Conservation (phyloP, 306 rosid species). For the Cicer cuneatum region DNA sequence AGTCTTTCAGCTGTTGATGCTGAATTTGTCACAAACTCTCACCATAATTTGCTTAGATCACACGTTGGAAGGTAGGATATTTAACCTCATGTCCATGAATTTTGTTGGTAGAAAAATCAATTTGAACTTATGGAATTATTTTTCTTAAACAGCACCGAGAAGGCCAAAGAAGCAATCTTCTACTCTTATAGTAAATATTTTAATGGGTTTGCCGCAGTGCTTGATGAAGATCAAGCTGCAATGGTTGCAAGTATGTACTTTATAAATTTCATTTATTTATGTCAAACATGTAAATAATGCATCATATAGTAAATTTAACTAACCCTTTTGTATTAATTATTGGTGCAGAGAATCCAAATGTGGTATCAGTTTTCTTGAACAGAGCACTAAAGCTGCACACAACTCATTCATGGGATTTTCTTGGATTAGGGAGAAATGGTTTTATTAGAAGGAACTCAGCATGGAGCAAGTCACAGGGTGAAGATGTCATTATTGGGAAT, state of each 20-base stretch:
- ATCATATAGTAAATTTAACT: not conserved
- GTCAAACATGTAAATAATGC: too few species aligned
- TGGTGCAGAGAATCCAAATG: slow-evolving; percentile 59
- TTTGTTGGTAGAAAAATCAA: not conserved
- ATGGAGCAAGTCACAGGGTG: slow-evolving; percentile 63
- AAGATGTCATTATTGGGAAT: slow-evolving; percentile 70
- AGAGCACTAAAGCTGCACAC: slow-evolving; percentile 56
- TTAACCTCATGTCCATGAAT: not conserved
- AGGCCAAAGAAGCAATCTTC: slow-evolving; percentile 60
- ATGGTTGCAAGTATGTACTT: slow-evolving; percentile 54
- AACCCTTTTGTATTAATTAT: not conserved
- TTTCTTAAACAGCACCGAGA: slow-evolving; percentile 47
- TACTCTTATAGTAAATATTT: slow-evolving; percentile 65
- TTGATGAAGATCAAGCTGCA: slow-evolving; percentile 60
- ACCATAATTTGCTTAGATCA: slow-evolving; percentile 59
- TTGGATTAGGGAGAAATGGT: slow-evolving; percentile 53
- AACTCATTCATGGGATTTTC: slow-evolving; percentile 75
- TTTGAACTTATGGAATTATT: not conserved
- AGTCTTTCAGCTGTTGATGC: slow-evolving; percentile 38
- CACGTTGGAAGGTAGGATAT: slow-evolving; percentile 62
- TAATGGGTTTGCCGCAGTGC: slow-evolving; percentile 81
- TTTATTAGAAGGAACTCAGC: slow-evolving; percentile 33
- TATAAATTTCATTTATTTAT: not conserved
- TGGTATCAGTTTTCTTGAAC: slow-evolving; percentile 63
- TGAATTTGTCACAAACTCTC: slow-evolving; percentile 49